A percentile compares a stretch with the other conserved stretches of the same genome.
Evolutionary conservation across 768 basidiomycete genomes (phyloP).

Genomic region (Boletus pseudopeckii): DNA sequence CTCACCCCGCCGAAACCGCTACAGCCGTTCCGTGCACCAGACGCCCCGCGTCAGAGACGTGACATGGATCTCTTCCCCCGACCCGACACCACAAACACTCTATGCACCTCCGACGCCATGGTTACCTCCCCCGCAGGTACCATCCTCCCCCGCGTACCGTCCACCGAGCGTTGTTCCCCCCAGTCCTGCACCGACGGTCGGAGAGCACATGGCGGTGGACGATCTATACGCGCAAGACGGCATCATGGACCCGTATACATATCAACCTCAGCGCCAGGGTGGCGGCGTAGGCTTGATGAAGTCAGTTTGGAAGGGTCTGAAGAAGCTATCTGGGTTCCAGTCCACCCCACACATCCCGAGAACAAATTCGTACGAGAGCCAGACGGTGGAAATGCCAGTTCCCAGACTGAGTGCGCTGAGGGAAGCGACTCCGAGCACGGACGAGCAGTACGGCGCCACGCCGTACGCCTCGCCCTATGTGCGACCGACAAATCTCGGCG

Average conservation of each 20-base stretch:
- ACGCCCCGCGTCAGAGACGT: conserved; percentile 23
- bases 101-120: conserved; percentile 3
- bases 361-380: not conserved
- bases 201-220: conserved; percentile 30
- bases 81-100: conserved; percentile 13
- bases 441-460: conserved; percentile 17
- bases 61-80: conserved; percentile 22
- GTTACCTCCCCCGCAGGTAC: not conserved
- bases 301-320: conserved; percentile 34
- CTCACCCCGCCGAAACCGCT: conserved; percentile 19
- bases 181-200: conserved; percentile 27
- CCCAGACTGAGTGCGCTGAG: not conserved
- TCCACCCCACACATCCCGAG: not conserved
- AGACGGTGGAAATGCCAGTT: conserved; percentile 4
- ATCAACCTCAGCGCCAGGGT: conserved; percentile 7
- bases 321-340: conserved; percentile 25
- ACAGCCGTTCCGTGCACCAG: conserved; percentile 17
- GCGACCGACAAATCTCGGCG: not conserved
- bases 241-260: conserved; percentile 1
- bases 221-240: conserved; percentile 6
- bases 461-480: conserved; percentile 18
- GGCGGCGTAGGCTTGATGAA: conserved; percentile 21
- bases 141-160: conserved; percentile 12
- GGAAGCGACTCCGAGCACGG: conserved; percentile 11
- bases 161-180: conserved; percentile 11